These are phyloP conservation scores for Chytriomyces hyalinus DNA, from an alignment of 192 early-diverging fungal species.

Conservation along the genomic window DNA sequence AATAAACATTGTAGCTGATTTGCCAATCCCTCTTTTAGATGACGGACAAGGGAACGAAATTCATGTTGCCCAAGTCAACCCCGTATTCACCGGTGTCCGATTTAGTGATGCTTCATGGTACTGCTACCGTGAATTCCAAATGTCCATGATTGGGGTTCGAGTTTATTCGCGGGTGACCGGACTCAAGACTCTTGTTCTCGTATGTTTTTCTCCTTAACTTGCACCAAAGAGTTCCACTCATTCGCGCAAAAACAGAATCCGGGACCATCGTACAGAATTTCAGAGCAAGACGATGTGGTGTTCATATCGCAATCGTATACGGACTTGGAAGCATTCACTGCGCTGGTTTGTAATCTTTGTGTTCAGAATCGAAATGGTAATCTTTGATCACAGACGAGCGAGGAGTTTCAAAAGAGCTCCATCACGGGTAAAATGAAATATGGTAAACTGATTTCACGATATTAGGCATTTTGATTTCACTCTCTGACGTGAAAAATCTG, in stretches of 20 bases:
- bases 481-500: too few species aligned
- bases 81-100: slow-evolving; percentile 60
- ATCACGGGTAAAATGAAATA: too few species aligned
- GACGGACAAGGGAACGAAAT: slow-evolving; percentile 74
- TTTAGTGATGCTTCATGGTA: slow-evolving; percentile 66
- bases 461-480: too few species aligned
- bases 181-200: slow-evolving; percentile 4
- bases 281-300: slow-evolving; percentile 52
- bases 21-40: slow-evolving; percentile 18
- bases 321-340: slow-evolving; percentile 6
- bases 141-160: slow-evolving; percentile 44
- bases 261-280: slow-evolving; percentile 55
- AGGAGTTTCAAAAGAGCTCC: too few species aligned
- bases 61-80: slow-evolving; percentile 56
- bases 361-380: too few species aligned
- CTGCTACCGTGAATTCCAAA: slow-evolving; percentile 47
- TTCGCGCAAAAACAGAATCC: slow-evolving; percentile 63
- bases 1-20: neutral
- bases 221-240: neutral
- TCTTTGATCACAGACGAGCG: too few species aligned
- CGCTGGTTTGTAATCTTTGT: neutral
- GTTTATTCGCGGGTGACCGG: neutral
- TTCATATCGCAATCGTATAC: slow-evolving; percentile 53
- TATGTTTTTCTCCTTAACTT: neutral
- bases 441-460: too few species aligned